Evolutionary conservation across 140 eudicot genomes (phyloP).

Genomic region (Bidens hawaiensis): DNA sequence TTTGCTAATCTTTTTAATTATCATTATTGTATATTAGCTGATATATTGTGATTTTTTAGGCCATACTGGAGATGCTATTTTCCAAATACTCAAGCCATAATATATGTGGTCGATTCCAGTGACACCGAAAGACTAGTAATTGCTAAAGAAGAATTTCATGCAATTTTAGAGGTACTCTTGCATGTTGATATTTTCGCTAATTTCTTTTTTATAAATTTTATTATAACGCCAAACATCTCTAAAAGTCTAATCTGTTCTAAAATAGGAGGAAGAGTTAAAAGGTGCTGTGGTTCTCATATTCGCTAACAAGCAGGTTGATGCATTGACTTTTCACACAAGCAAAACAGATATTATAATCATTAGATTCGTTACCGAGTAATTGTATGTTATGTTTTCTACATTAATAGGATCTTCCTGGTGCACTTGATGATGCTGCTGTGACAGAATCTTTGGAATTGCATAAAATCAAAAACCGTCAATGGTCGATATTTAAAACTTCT

Average conservation of each 20-base stretch:
- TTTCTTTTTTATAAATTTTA: not conserved
- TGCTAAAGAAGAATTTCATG: conserved; percentile 97
- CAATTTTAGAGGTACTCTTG: conserved; percentile 77
- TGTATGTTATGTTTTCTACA: not conserved
- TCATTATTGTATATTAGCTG: not conserved
- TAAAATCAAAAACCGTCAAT: conserved; percentile 93
- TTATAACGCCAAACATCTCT: not conserved
- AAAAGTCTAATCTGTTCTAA: conserved; percentile 1
- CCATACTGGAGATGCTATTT: conserved; percentile 99
- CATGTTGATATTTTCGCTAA: not conserved
- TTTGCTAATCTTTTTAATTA: not conserved
- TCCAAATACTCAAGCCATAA: conserved; percentile 97
- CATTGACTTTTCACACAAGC: not conserved
- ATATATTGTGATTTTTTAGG: conserved; percentile 37
- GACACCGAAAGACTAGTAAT: conserved; percentile 91
- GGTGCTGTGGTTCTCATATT: conserved; percentile 89
- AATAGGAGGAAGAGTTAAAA: conserved; percentile 91
- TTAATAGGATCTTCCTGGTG: conserved; percentile 96
- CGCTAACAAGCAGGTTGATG: conserved; percentile 88
- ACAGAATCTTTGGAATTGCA: conserved; percentile 93
- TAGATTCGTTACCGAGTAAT: not conserved
- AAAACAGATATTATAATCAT: not conserved
- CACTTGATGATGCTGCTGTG: conserved; percentile 97
- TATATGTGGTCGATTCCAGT: conserved; percentile 98
- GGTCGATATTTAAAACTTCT: conserved; percentile 94